Evolutionary conservation across 192 early-diverging fungal species (phyloP), one percentile per base, ranked within the genome.

Genomic region (Obelidium mucronatum): DNA sequence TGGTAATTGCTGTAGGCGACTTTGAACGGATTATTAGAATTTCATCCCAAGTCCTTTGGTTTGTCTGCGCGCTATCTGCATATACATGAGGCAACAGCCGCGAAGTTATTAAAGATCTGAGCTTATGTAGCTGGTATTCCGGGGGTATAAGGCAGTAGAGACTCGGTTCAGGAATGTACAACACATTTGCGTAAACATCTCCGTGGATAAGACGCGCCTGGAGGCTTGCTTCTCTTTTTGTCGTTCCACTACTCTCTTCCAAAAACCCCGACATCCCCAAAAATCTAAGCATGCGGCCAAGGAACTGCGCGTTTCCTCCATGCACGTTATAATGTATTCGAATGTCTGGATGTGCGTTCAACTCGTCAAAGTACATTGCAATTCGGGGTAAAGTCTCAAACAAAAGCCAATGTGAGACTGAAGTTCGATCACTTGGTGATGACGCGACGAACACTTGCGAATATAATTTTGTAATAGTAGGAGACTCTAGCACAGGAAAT

Each of bases 161-260:
- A 13, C 54, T 31, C 2, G 70, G 70, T 26, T 72, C 70, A 24
- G 70, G 70, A n/a, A 59, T 28, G 59, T 72, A 36, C 8, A 59
- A 31, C 8, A 58, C 22, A 6, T 36, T 44, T 34, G 31, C 22
- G 22, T 17, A 26, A 3, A 59, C 34, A 15, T 24, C 17, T 33
- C 70, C 70, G 17, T 15, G 11, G 28, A 72, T 59, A 4, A 72
- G 54, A 22, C 53, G 52, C 8, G 13, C n/a, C 1, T 44, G 24
- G 3, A 72, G 31, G 26, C 54, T 52, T n/a, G n/a, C n/a, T n/a
- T n/a, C n/a, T n/a, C n/a, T n/a, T n/a, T n/a, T n/a, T n/a, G n/a
- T n/a, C n/a, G n/a, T n/a, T n/a, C n/a, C n/a, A n/a, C n/a, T n/a
- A n/a, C n/a, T n/a, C n/a, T n/a, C n/a, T n/a, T n/a, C n/a, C n/a